phyloP scores from a whole-genome alignment of 139 green algal genomes.

The Picochlorum sp. region DNA sequence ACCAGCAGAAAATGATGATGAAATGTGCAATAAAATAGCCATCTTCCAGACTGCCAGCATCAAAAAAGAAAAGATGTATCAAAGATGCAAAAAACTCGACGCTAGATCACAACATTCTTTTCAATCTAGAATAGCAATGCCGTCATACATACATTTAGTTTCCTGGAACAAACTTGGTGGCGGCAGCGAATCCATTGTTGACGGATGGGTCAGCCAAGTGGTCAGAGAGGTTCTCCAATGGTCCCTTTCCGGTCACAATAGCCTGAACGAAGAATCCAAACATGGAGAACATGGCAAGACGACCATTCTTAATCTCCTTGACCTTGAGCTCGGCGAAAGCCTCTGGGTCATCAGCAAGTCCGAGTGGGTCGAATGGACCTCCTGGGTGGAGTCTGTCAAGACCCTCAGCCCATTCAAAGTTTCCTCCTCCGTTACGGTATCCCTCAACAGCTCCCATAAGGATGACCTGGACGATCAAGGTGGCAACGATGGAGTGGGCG shows the following conservation, averaged over 20 bases:
- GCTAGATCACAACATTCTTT: constrained; percentile 7
- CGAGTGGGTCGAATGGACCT: constrained; percentile 76
- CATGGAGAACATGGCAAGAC: constrained; percentile 83
- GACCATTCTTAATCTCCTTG: constrained; percentile 85
- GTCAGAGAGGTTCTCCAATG: constrained; percentile 54
- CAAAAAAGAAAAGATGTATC: neutral
- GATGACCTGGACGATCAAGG: constrained; percentile 58
- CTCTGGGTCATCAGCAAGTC: constrained; percentile 91
- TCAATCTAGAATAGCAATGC: neutral
- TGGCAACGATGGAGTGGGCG: constrained; percentile 70
- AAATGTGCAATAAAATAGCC: neutral
- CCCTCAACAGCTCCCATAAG: constrained; percentile 79
- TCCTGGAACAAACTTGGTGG: constrained; percentile 43
- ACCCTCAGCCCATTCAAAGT: constrained; percentile 46
- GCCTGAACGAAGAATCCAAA: constrained; percentile 75
- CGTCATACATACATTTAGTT: constrained; percentile 20
- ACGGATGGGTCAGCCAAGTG: constrained; percentile 65
- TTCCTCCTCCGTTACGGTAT: constrained; percentile 75
- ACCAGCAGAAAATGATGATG: too few species aligned
- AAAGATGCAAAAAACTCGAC: constrained; percentile 10
- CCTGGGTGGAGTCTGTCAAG: constrained; percentile 70
- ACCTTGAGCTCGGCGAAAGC: constrained; percentile 80
- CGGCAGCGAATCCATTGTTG: constrained; percentile 59
- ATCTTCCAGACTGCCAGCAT: neutral
- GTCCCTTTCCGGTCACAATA: constrained; percentile 57